Evolutionary conservation across 495 filamentous ascomycete genomes (phyloP).

Genomic region (Penicillium daleae): DNA sequence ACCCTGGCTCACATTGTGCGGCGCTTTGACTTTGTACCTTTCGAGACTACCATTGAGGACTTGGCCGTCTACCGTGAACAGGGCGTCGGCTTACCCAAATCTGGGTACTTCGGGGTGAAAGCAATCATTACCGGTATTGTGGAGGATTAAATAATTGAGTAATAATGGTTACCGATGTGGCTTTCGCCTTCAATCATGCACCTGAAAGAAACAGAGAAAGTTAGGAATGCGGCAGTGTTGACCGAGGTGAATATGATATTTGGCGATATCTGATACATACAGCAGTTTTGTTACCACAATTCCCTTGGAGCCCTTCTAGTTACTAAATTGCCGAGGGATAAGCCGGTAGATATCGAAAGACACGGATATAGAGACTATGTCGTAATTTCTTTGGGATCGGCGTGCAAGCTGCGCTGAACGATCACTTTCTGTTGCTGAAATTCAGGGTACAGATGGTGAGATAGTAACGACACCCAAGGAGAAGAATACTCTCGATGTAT

Average conservation of each 20-base stretch:
- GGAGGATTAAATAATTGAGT: conserved; percentile 10
- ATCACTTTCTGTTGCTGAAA: too few species aligned
- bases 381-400: too few species aligned
- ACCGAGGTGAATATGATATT: background rate
- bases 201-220: background rate
- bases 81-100: conserved; percentile 24
- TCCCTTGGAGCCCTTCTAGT: background rate
- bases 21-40: conserved; percentile 41
- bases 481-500: too few species aligned
- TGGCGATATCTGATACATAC: background rate
- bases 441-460: too few species aligned
- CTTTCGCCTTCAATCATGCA: background rate
- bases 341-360: too few species aligned
- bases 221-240: background rate
- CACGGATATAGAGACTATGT: too few species aligned
- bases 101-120: conserved; percentile 22
- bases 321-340: too few species aligned
- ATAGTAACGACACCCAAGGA: too few species aligned
- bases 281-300: background rate
- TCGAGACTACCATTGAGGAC: conserved; percentile 42
- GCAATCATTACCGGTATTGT: conserved; percentile 24
- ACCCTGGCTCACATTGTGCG: conserved; percentile 41
- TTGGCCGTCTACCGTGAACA: conserved; percentile 32
- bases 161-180: too few species aligned
- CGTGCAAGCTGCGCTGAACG: too few species aligned